Evolutionary conservation across 495 filamentous ascomycete genomes (phyloP), one percentile per base, ranked within the genome.

Genomic region (Aspergillus mulundensis): DNA sequence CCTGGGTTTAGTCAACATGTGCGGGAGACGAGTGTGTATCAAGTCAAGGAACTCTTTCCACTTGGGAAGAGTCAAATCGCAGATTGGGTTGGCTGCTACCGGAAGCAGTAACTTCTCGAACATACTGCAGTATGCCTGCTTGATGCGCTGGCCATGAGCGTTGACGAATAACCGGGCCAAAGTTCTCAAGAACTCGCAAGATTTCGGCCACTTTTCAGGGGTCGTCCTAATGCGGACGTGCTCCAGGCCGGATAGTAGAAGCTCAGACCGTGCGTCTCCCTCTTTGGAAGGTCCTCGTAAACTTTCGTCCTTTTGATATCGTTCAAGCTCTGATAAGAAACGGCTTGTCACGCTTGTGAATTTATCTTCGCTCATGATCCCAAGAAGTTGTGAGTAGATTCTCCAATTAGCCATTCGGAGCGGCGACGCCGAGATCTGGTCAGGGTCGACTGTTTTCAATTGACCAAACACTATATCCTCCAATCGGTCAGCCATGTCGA

Each of bases 401-500:
- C 87, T 87, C 94, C 94, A 97, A 67, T 97, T 97, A 15, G 94
- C 87, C 73, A 91, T 82, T 56, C 89, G 87, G 7, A 96, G 80
- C 5, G 89, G 84, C 2, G 90, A 96, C 11, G 81, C 78, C 18
- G 85, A 76, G 14, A 97, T 78, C 62, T 87, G 84, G 7, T 96
- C 90, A 0, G 87, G 84, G 43, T 97, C 91, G n/a, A 89, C 87
- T 16, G 83, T 86, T 64, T 89, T 91, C 16, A 98, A 74, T 65
- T 96, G 93, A 30, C 86, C 85, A 68, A 97, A 98, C 48, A 97
- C 95, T 45, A 97, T 95, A 43, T 86, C 88, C 69, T 97, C 93
- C 15, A 98, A 77, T 48, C 89, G 89, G 45, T 89, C 88, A 47
- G 90, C 89, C 87, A 95, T 93, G 51, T 95, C 90, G 1, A 84